Evolutionary conservation across 768 basidiomycete species (phyloP), one percentile per base, ranked within the genome.

Genomic region (Thelephora ganbajun): DNA sequence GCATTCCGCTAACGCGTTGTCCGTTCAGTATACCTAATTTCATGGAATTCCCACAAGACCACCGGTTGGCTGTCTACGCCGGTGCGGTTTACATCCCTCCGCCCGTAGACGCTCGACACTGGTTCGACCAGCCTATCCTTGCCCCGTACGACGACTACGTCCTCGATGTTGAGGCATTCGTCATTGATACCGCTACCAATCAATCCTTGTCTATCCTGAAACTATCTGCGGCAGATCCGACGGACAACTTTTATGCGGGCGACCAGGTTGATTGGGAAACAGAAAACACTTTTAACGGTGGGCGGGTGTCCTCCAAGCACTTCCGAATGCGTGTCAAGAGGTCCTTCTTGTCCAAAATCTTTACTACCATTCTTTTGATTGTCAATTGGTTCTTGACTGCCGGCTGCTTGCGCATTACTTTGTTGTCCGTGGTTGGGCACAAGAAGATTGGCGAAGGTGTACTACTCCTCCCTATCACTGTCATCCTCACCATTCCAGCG

Each of bases 401-500:
- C n/a, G 51, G 52, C 39, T 50, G 52, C 43, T 33, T 52, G 14
- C 54, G 48, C 46, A 54, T 54, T 43, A 54, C 51, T 3, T 30
- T 30, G 9, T 34, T 56, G 19, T 50, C 46, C 33, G 55, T 51
- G 11, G 46, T 41, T 33, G 51, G 52, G 13, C 50, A 53, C 12
- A 16, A 48, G 34, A 43, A 48, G 11, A 46, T 54, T 23, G 45
- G 45, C 9, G 51, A 49, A 33, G 50, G 50, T 20, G 52, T 56
- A 26, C 48, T 56, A 14, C 33, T 56, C 20, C 48, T 56, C 14
- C 56, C 54, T 12, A 39, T 54, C 45, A 51, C 44, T 33, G 56
- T 56, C 37, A 52, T 54, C 37, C 43, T 56, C 30, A 56, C 55
- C 13, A 56, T 57, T 19, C 53, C 56, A 5, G 50, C 54, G 9